Conservation (phyloP, 306 rosid species). For the Prosopis cineraria region DNA sequence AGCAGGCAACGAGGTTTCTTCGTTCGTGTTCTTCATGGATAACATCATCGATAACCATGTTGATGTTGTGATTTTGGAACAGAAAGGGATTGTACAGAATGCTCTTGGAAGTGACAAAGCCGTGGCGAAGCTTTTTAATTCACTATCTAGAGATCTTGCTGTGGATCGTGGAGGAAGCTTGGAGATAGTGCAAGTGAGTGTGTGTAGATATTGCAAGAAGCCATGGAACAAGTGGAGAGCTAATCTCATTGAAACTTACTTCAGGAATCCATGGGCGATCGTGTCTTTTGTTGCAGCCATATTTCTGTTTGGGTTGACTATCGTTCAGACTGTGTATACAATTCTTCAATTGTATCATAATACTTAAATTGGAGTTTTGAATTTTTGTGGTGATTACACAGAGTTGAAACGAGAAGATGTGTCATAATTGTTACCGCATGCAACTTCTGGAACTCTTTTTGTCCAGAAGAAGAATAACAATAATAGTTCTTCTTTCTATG, state of each 20-base stretch:
- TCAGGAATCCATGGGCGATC: constrained; percentile 44
- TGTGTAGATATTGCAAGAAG: constrained; percentile 32
- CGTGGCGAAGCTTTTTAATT: constrained; percentile 37
- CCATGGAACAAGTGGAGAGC: constrained; percentile 45
- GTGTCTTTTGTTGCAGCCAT: constrained; percentile 36
- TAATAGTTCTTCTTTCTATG: no score
- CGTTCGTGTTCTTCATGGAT: constrained; percentile 49
- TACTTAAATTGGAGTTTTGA: no score
- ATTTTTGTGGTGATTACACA: no score
- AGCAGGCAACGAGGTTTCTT: constrained; percentile 47
- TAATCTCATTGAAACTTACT: constrained; percentile 42
- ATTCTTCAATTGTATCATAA: no score
- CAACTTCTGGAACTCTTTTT: no score
- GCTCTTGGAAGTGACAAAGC: constrained; percentile 46
- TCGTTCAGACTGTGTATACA: constrained; percentile 8
- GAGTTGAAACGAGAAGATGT: no score
- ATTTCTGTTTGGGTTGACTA: constrained; percentile 38
- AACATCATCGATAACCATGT: constrained; percentile 39
- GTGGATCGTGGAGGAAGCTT: constrained; percentile 29
- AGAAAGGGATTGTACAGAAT: constrained; percentile 34
- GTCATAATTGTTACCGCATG: no score
- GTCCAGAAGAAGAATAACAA: no score
- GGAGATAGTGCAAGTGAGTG: constrained; percentile 30
- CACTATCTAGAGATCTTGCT: constrained; percentile 18
- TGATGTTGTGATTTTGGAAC: constrained; percentile 42